These are phyloP conservation scores for Cladophialophora yegresii DNA, from an alignment of 2,329 filamentous ascomycete genomes.

Conservation along the genomic window DNA sequence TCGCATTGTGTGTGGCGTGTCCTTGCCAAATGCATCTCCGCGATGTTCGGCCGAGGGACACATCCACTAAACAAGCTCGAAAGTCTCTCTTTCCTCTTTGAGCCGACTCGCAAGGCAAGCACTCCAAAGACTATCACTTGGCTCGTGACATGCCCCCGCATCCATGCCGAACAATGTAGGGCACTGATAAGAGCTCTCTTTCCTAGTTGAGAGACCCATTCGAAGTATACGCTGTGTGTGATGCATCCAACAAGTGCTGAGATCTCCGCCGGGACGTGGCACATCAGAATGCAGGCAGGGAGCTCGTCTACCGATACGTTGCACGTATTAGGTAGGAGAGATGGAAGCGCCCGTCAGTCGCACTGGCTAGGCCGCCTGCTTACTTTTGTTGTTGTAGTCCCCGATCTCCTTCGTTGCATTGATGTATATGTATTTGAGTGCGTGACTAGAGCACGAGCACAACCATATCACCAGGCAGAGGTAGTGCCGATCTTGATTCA, in stretches of 20 bases:
- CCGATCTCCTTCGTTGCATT: background rate
- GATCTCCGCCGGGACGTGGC: background rate
- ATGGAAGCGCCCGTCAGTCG: background rate
- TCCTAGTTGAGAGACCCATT: background rate
- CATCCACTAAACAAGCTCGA: background rate
- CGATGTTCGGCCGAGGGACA: background rate
- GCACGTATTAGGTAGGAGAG: conserved; percentile 7
- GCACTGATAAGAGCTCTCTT: conserved; percentile 18
- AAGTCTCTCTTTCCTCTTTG: conserved; percentile 14
- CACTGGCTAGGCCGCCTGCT: background rate
- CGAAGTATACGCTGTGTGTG: background rate
- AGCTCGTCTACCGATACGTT: background rate
- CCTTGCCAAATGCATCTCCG: background rate
- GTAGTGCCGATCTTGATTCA: background rate
- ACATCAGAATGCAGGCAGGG: background rate
- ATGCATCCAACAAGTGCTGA: background rate
- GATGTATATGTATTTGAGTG: background rate
- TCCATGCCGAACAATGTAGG: background rate
- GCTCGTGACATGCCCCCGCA: conserved; percentile 5
- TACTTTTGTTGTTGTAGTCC: background rate
- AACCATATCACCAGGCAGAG: background rate
- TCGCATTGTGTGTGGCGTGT: background rate
- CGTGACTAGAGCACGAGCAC: background rate
- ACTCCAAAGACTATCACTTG: background rate
- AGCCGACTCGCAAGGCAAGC: background rate